Evolutionary conservation across 2,329 filamentous ascomycete genomes (phyloP), one percentile per base, ranked within the genome.

Genomic region (Alternaria incomplexa): DNA sequence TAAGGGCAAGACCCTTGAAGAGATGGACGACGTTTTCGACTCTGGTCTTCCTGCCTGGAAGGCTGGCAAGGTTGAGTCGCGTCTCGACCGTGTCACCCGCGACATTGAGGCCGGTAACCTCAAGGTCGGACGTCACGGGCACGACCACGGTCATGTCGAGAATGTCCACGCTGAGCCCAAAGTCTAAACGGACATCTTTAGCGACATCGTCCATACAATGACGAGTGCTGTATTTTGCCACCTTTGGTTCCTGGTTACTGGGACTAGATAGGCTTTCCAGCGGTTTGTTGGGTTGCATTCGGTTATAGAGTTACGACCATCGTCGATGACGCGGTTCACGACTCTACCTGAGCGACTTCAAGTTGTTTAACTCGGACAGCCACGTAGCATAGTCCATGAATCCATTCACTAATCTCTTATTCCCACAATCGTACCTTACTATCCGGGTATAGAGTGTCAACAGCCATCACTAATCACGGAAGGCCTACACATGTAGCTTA

Each of bases 11-110:
- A 80, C 78, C 1, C 75, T 81, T 30, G 80, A 81, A 65, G 80
- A 81, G 58, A 81, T 81, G 78, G 79, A 81, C 63, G 68, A 72
- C 13, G 74, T 81, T 6, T 81, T 81, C 56, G 80, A 81, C 62
- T 67, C 65, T 15, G 77, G 78, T 23, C 69, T 74, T 15, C 76
- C 76, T 44, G 73, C 79, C 3, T 81, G 79, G 79, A 77, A 75
- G 67, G 61, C 68, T 13, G 66, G 65, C 10, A 69, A 70, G 44
- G 67, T 68, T 26, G 71, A 62, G 32, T 79, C 76, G 17, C 72
- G 77, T 56, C 73, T 81, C 22, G 79, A 81, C 28, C 65, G 73
- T 48, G 64, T 80, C 15, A 63, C 73, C 47, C 66, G 64, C 17
- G 78, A 81, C 30, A 81, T 81, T 57, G 79, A 80, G 62, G 74